These are phyloP conservation scores for Coffea eugenioides DNA, from an alignment of 257 asterid species.

Conservation along the genomic window DNA sequence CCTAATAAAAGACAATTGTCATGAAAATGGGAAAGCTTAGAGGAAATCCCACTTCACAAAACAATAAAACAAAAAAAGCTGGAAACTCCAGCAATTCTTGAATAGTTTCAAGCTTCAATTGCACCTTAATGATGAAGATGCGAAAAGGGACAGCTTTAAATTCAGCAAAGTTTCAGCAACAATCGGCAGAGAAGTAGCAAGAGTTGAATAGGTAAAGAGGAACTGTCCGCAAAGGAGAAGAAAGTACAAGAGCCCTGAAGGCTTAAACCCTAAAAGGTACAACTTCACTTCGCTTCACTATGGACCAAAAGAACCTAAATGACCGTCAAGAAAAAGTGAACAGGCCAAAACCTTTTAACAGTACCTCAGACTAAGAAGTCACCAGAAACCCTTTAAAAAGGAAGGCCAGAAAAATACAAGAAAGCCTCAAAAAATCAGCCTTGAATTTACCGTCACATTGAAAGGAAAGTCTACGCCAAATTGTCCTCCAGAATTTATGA, in stretches of 20 bases:
- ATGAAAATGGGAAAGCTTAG: not conserved
- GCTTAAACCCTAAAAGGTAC: constrained; percentile 43
- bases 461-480: constrained; percentile 23
- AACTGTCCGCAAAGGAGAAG: not conserved
- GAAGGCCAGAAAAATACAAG: constrained; percentile 9
- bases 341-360: constrained; percentile 25
- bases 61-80: not conserved
- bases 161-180: constrained; percentile 6
- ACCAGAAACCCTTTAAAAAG: constrained; percentile 19
- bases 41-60: not conserved
- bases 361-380: not conserved
- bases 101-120: not conserved
- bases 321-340: constrained; percentile 16
- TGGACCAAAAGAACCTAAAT: constrained; percentile 17
- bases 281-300: constrained; percentile 16
- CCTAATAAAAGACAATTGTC: not conserved
- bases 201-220: constrained; percentile 9
- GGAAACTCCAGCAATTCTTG: not conserved
- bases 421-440: constrained; percentile 13
- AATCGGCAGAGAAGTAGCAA: constrained; percentile 18
- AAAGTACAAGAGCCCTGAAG: constrained; percentile 30
- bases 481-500: not conserved
- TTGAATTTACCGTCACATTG: constrained; percentile 26
- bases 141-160: constrained; percentile 11
- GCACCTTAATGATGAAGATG: constrained; percentile 3